Evolutionary conservation across 129 eudicot genomes (phyloP), one percentile per base, ranked within the genome.

Genomic region (Centrapalus pauciflorus): DNA sequence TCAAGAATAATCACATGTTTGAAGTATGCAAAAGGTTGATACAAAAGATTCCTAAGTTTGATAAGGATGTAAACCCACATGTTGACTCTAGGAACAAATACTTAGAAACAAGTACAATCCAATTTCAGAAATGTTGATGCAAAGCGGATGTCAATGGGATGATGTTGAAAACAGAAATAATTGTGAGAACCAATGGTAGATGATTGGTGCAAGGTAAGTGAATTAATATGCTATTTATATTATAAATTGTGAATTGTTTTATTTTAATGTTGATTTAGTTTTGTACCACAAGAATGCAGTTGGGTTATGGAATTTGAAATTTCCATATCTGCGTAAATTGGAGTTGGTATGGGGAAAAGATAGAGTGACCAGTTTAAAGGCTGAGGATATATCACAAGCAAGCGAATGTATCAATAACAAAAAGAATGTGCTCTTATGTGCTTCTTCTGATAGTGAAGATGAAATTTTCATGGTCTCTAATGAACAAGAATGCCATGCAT

Each of bases 121-220:
- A 29, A 16, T 57, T 29, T 57, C 64, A 3, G 64, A 57, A 17
- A 57, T 57, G 41, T 28, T 57, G 40, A 57, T 8, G 64, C 41
- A 57, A 57, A 57, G 38, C 0, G 65, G 38, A 28, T 59, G 65
- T 59, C 65, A 59, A 59, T 59, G 46, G 45, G 65, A 59, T 59
- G 46, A 32, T 59, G 38, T 59, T 59, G 65, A 32, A 46, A 35
- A 59, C 46, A 59, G 32, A 59, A 16, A 30, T 59, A 59, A 59
- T 14, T 59, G 65, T 10, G 46, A 59, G 38, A 59, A 17, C 14
- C 65, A 33, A 19, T 59, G 65, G 65, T 59, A 59, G 65, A 32
- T 32, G 46, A 59, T 0, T 59, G 45, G 45, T 59, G 65, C 19
- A 59, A 59, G 45, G 65, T 59, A 59, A 59, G 13, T 9, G 17